Base-by-base conservation (phyloP, 352 stramenopile genomes). In the Globisporangium emineosum region DNA sequence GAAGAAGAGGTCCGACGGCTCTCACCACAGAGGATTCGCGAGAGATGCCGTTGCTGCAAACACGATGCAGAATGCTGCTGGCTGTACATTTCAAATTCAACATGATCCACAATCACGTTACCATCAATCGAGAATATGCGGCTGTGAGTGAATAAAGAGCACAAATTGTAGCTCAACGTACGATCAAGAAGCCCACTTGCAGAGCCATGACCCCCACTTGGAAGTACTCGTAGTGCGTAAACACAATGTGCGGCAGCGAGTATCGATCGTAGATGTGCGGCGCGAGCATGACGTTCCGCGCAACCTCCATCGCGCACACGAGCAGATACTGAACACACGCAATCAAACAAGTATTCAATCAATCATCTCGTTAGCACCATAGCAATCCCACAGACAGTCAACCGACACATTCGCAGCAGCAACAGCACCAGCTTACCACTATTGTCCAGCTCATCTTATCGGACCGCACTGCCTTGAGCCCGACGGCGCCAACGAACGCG, bases 371-470 rank as follows among this genome's bases (percentile, higher is more conserved):
- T n/a, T 23, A 54, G 35, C 12, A 62, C 58, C 35, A 53, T 27
- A 15, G 65, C 45, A 52, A 21, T 9, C 52, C 70, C 1, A 68
- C 27, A n/a, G 7, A 27, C 13, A n/a, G 17, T 2, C 40, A 45
- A 15, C 13, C 29, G 29, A 13, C 40, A 63, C 19, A 45, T 7
- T n/a, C n/a, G 19, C 37, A 27, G 43, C 21, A 57, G 9, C 35
- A 58, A n/a, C 10, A 19, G 15, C 8, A n/a, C n/a, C n/a, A 51
- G 74, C 82, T 64, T 57, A 89, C 83, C 72, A 94, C 79, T 42
- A 92, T 58, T 23, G 83, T 88, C 82, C 84, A 91, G 64, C 85
- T 91, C 68, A 88, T 83, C 62, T 86, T 81, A 53, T 94, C 86
- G 0, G 82, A 89, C 27, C 76, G 80, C 58, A 84, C 84, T n/a